Evolutionary conservation across 768 basidiomycete species (phyloP), one percentile per base, ranked within the genome.

Genomic region (Mycena galericulata): DNA sequence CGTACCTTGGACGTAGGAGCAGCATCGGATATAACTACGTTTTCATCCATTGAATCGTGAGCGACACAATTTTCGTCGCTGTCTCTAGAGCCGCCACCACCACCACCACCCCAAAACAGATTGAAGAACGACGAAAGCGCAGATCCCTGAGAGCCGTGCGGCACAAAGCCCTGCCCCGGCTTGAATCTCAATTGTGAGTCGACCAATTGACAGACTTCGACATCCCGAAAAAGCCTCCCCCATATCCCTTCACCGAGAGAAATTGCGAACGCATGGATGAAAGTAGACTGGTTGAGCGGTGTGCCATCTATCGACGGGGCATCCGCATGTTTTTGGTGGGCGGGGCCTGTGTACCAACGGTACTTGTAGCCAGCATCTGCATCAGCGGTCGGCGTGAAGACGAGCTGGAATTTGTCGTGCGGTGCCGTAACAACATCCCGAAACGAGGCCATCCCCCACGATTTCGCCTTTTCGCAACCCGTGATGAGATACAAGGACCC

Each of bases 401-500:
- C 41, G 36, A 68, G 45, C 30, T 56, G 38, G 32, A 61, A 58
- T 1, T 63, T 26, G 18, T 10, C 22, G 1, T 43, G 24, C 9
- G 26, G 26, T 9, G 10, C 29, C 7, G 27, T 36, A 36, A 36
- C 29, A 14, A 57, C 47, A 26, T 62, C 17, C 26, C 58, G 45
- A 41, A 50, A 68, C 2, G 61, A 43, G 4, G 69, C 73, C 38
- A 62, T 69, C 7, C 65, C 72, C 68, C 74, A 72, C 14, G 64
- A 55, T 10, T 26, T 10, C 0, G 70, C 46, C 40, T 75, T 73
- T 43, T 73, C 72, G 14, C 70, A 70, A 1, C 72, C 74, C 11
- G 72, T 71, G 34, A 74, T 55, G 30, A 74, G 72, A 51, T 71
- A 72, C 17, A 74, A 59, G 22, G 60, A 67, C 15, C 72, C 68